Percentiles rank a stretch among this genome's conserved stretches.
Conservation (phyloP, 1,284 basidiomycete species). For the Leucoagaricus sp. region DNA sequence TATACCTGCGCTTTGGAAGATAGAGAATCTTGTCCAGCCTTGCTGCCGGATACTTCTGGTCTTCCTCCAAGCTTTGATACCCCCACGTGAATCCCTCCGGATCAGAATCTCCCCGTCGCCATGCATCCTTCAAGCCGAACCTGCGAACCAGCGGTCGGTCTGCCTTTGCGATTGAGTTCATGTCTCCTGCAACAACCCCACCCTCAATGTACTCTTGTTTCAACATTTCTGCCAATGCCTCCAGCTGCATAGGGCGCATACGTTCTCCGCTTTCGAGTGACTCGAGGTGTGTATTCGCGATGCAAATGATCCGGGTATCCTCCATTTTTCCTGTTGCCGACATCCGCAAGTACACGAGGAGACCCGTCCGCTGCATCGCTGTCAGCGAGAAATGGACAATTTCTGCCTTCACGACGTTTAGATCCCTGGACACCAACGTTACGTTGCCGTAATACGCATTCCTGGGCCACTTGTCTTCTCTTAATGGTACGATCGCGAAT, state of each 20-base stretch:
- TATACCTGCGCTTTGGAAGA: conserved; percentile 43
- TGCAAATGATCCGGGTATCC: conserved; percentile 46
- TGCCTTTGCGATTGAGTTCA: conserved; percentile 58
- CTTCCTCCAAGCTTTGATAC: conserved; percentile 42
- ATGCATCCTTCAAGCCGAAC: conserved; percentile 57
- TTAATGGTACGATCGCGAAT: conserved; percentile 58
- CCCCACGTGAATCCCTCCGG: conserved; percentile 65
- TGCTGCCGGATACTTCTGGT: conserved; percentile 41
- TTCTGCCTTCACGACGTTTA: conserved; percentile 45
- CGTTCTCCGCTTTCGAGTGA: conserved; percentile 47
- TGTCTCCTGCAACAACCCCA: conserved; percentile 67
- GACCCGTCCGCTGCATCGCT: conserved; percentile 49
- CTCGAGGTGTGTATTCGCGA: conserved; percentile 74
- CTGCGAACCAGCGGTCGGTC: conserved; percentile 44
- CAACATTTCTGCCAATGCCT: conserved; percentile 48
- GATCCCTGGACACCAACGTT: conserved; percentile 59
- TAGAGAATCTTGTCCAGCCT: conserved; percentile 70
- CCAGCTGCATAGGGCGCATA: conserved; percentile 53
- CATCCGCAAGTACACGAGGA: conserved; percentile 58
- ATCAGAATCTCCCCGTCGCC: conserved; percentile 41
- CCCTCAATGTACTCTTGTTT: conserved; percentile 47
- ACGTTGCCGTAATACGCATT: conserved; percentile 56
- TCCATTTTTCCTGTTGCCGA: conserved; percentile 36
- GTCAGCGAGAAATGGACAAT: conserved; percentile 54
- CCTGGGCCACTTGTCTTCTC: conserved; percentile 52